phyloP scores from a whole-genome alignment of 2,329 filamentous ascomycete genomes.

The Trichoderma cornu-damae region DNA sequence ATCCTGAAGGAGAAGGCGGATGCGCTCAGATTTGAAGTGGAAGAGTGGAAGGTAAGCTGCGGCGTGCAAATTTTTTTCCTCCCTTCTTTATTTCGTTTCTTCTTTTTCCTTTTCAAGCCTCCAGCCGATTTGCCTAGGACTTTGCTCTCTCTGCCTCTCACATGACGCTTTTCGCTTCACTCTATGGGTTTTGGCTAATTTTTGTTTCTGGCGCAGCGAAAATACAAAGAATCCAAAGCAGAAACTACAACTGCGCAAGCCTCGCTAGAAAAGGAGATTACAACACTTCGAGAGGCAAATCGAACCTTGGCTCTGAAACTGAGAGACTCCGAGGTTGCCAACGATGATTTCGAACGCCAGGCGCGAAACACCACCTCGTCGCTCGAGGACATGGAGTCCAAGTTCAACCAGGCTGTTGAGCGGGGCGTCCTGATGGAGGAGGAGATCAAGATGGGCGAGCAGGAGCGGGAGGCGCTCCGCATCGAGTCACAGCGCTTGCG shows the following conservation, averaged over 20 bases:
- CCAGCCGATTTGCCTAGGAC: background rate
- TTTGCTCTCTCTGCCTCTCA: background rate
- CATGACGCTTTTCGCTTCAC: background rate
- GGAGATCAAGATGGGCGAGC: conserved; percentile 84
- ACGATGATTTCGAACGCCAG: conserved; percentile 96
- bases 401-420: conserved; percentile 93
- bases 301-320: conserved; percentile 75
- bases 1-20: conserved; percentile 83
- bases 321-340: conserved; percentile 93
- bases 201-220: conserved; percentile 53
- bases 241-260: conserved; percentile 84
- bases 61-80: background rate
- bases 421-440: conserved; percentile 89
- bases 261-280: conserved; percentile 90
- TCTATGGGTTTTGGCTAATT: background rate
- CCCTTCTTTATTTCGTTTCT: background rate
- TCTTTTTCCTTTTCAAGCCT: background rate
- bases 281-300: conserved; percentile 77
- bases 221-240: conserved; percentile 90
- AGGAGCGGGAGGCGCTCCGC: conserved; percentile 81
- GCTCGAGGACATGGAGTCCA: conserved; percentile 92
- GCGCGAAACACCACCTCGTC: conserved; percentile 93
- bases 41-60: conserved; percentile 88
- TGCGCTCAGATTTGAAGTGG: conserved; percentile 76
- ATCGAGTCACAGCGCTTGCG: conserved; percentile 87